Base-by-base conservation (phyloP, 331 rosid species). In the Saraca asoca region DNA sequence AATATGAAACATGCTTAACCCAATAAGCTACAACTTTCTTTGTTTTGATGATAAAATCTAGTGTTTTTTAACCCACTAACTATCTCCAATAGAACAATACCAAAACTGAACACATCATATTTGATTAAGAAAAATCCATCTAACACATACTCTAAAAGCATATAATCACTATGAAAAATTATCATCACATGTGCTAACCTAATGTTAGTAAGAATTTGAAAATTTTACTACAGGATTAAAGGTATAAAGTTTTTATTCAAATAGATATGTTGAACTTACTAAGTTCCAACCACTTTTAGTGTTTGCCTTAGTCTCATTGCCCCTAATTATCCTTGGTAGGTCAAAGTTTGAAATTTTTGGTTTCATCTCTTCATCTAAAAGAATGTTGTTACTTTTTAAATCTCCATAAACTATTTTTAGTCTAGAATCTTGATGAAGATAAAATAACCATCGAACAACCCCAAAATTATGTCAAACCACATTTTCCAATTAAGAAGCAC, bases 61-160 rank as follows among this genome's bases (percentile, higher is more conserved):
- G 69, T 78, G 66, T 81, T 80, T 67, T 34, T 80, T 71, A 59
- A 80, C 14, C 91, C 89, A 10, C 87, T 74, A 0, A 83, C 57
- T 61, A 81, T 81, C 65, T 83, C 79, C 18, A 86, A 76, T 0
- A 81, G 13, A 19, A 86, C 80, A 11, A 83, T 75, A 3, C 87
- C 82, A 0, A 81, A 86, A 45, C 87, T 79, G 44, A 76, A 86
- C 12, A 83, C 63, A 46, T 83, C 75, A 0, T 78, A 81, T 67
- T 86, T 86, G 3, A 60, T 58, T 0, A 83, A 86, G 72, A 86
- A 77, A 35, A 58, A 5, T 19, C 85, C 82, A 7, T 83, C 82
- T 5, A 86, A 18, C 5, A 80, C 83, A 9, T 81, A 74, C 13
- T 79, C 83, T 0, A 83, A 80, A 56, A 81, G 50, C 80, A 86